Percentiles rank a stretch among this genome's conserved stretches.
phyloP scores from a whole-genome alignment of 352 stramenopile genomes.

The Peronospora tabacina region DNA sequence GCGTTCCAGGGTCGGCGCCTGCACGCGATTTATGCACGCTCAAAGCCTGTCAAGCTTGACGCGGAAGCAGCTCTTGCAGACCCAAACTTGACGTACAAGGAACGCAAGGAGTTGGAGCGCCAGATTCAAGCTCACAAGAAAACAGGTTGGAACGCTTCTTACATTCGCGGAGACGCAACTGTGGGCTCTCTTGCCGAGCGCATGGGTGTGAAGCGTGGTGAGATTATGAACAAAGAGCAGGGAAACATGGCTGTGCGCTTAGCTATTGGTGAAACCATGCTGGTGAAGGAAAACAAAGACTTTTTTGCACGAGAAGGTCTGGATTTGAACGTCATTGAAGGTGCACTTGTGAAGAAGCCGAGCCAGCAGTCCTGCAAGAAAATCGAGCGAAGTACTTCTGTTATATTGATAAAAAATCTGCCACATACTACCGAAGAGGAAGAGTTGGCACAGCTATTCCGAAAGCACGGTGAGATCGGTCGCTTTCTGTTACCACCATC shows the following conservation, averaged over 20 bases:
- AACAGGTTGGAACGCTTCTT: constrained; percentile 94
- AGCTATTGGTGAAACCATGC: constrained; percentile 95
- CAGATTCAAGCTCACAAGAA: constrained; percentile 72
- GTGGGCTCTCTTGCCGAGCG: constrained; percentile 71
- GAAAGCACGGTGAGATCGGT: constrained; percentile 80
- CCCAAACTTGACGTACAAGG: constrained; percentile 80
- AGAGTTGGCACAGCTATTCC: constrained; percentile 93
- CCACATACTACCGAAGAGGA: constrained; percentile 91
- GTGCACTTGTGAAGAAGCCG: constrained; percentile 53
- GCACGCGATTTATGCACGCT: constrained; percentile 89
- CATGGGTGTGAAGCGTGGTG: constrained; percentile 89
- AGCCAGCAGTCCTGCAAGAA: constrained; percentile 41
- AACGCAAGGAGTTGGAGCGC: constrained; percentile 87
- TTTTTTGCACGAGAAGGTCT: constrained; percentile 94
- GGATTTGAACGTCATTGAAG: constrained; percentile 91
- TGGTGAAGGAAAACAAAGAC: constrained; percentile 97
- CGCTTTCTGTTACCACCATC: constrained; percentile 89
- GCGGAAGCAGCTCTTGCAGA: constrained; percentile 49
- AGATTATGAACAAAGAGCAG: constrained; percentile 92
- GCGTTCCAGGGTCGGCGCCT: constrained; percentile 95
- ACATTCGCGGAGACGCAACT: constrained; percentile 64
- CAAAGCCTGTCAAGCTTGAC: constrained; percentile 56
- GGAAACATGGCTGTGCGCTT: constrained; percentile 97
- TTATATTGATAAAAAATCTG: constrained; percentile 98
- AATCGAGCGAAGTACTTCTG: constrained; percentile 89